Base-by-base conservation (phyloP, 139 green algal species). In the Closterium sp. region DNA sequence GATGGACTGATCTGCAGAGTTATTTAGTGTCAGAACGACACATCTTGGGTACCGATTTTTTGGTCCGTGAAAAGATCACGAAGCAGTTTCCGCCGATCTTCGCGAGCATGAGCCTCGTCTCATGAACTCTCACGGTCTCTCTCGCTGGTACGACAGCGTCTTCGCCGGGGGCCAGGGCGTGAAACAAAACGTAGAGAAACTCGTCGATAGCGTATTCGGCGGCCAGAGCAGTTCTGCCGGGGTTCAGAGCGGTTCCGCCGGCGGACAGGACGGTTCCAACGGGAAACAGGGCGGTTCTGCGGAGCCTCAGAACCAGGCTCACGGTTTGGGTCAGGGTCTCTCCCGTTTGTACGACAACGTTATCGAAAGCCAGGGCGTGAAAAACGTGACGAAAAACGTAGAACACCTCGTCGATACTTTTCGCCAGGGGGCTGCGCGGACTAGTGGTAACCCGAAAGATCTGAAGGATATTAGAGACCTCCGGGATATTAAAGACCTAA, bases 401-500 rank as follows among this genome's bases (percentile, higher is more conserved):
- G 55, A 76, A 4, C 55, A 76, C 55, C 55, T 76, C 2, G 55
- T 76, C 55, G 55, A 76, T 28, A 76, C 55, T 76, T 76, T 76
- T 76, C 55, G 55, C 10, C 55, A 76, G 16, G 55, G 55, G 55
- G 55, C 55, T 76, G 55, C 55, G 16, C 55, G 55, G 55, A 76
- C 23, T 19, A 76, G 55, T 19, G 25, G 55, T 19, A 76, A 76
- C 55, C 16, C 16, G 55, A 76, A 76, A 76, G 55, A 76, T 76
- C 16, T 76, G 0, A 76, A 76, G 55, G 55, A 76, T 76, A 76
- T 76, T 76, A 76, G 55, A 19, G 55, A 76, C 2, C 16, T 76
- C 4, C 23, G 25, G 55, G 55, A 76, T 76, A 76, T 76, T 76
- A 76, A 76, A 76, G n/a, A 86, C 83, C n/a, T 86, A 34, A 93